Conservation (phyloP, 2,329 filamentous ascomycete genomes). For the Aureobasidium sp. region DNA sequence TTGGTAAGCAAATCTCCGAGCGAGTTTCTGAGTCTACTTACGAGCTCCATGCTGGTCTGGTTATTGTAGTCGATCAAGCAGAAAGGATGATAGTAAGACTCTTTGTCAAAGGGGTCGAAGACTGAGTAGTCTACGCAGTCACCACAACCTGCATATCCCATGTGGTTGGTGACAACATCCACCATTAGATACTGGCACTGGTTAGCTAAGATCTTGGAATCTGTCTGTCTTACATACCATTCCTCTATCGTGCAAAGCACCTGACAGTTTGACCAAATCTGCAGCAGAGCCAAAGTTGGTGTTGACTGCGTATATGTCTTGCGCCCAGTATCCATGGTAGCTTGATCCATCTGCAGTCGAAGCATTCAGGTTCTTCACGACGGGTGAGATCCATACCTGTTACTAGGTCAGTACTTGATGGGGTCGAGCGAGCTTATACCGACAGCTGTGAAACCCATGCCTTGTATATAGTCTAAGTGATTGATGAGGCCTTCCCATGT, state of each 20-base stretch:
- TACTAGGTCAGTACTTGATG: not conserved
- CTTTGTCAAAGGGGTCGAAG: slow-evolving; percentile 35
- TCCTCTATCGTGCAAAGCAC: slow-evolving; percentile 29
- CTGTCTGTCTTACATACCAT: slow-evolving; percentile 25
- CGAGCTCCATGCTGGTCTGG: slow-evolving; percentile 28
- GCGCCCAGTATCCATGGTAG: slow-evolving; percentile 53
- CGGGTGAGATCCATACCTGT: slow-evolving; percentile 48
- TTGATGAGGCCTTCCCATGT: slow-evolving; percentile 53
- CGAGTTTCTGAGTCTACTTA: not conserved
- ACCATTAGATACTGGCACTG: slow-evolving; percentile 31
- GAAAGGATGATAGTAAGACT: slow-evolving; percentile 43
- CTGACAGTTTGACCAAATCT: slow-evolving; percentile 31
- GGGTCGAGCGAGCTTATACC: slow-evolving; percentile 20
- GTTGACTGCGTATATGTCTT: slow-evolving; percentile 40
- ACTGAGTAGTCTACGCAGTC: slow-evolving; percentile 27
- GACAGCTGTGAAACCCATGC: slow-evolving; percentile 54
- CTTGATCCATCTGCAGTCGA: slow-evolving; percentile 31
- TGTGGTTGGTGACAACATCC: slow-evolving; percentile 33
- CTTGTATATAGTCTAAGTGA: slow-evolving; percentile 56
- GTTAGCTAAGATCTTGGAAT: slow-evolving; percentile 14
- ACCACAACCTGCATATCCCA: slow-evolving; percentile 29
- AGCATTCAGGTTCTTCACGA: slow-evolving; percentile 39
- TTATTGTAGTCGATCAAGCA: slow-evolving; percentile 53
- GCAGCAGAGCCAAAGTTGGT: slow-evolving; percentile 31
- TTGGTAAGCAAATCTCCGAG: not conserved